phyloP scores from a whole-genome alignment of 805 yeast species.

The Zygosaccharomyces bisporus region DNA sequence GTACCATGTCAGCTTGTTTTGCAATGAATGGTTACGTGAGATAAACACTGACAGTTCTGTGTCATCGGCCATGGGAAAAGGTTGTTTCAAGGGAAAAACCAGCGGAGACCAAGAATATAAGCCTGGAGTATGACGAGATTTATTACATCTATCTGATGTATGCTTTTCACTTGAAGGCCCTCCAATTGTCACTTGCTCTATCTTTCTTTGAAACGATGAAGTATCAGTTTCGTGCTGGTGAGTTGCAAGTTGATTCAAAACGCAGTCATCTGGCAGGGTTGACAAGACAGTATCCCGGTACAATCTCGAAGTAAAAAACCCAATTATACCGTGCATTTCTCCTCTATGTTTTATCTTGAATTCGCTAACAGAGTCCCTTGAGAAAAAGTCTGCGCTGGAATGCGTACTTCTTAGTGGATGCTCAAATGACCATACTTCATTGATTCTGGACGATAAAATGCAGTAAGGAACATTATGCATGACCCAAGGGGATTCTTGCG shows the following conservation, averaged over 20 bases:
- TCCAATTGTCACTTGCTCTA: constrained; percentile 2
- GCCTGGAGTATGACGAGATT: constrained; percentile 38
- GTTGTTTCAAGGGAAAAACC: constrained; percentile 56
- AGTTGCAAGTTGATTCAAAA: constrained; percentile 12
- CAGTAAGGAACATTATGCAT: constrained; percentile 42
- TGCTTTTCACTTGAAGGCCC: background rate
- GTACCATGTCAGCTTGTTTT: constrained; percentile 53
- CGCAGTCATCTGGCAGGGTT: constrained; percentile 28
- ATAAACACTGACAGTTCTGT: constrained; percentile 51
- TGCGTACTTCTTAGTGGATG: constrained; percentile 43
- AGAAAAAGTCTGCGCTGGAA: constrained; percentile 14
- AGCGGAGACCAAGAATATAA: constrained; percentile 67
- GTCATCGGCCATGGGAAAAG: constrained; percentile 50
- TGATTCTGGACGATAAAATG: constrained; percentile 44
- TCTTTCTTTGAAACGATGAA: constrained; percentile 1
- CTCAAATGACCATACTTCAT: constrained; percentile 57
- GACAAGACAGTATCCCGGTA: constrained; percentile 49
- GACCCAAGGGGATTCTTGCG: constrained; percentile 45
- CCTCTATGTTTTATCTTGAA: constrained; percentile 49
- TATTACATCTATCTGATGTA: constrained; percentile 16
- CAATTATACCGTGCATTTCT: constrained; percentile 68
- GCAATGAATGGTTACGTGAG: constrained; percentile 41
- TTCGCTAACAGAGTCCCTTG: constrained; percentile 32
- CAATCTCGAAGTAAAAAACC: constrained; percentile 69
- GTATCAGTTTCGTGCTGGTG: constrained; percentile 33